Evolutionary conservation across 1,284 basidiomycete species (phyloP).

Genomic region (Pseudomicrostroma phylloplanum): DNA sequence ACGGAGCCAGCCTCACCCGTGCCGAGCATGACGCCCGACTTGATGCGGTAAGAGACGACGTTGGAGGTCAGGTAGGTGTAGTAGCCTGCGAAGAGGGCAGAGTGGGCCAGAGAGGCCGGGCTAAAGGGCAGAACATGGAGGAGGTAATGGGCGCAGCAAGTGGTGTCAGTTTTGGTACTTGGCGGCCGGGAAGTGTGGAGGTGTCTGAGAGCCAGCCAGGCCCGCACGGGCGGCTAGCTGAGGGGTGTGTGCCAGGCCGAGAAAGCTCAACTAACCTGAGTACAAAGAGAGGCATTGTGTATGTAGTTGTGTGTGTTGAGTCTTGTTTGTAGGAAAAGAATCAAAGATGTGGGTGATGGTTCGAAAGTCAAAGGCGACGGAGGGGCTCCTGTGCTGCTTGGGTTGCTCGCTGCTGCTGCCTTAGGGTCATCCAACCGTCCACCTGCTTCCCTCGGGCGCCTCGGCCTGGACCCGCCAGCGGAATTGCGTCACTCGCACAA

Average conservation of each 20-base stretch:
- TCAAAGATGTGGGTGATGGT: neutral
- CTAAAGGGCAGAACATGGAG: conserved; percentile 13
- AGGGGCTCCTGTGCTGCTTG: neutral
- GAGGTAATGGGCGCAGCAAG: neutral
- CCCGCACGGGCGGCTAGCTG: neutral
- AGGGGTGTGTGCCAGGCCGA: neutral
- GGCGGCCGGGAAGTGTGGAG: neutral
- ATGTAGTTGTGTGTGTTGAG: neutral
- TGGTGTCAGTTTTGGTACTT: neutral
- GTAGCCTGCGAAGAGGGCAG: conserved; percentile 43
- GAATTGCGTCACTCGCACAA: too few species aligned
- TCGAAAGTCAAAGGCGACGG: neutral
- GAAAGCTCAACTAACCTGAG: conserved; percentile 27
- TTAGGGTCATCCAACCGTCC: too few species aligned
- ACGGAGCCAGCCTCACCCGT: conserved; percentile 22
- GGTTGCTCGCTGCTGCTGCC: too few species aligned
- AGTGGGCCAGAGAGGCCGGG: conserved; percentile 48
- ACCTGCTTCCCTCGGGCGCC: too few species aligned
- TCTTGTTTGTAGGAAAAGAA: neutral
- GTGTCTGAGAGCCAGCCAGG: neutral
- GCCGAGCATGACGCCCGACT: conserved; percentile 37
- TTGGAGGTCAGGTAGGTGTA: conserved; percentile 36
- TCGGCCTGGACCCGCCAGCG: too few species aligned
- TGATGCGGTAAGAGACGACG: conserved; percentile 32
- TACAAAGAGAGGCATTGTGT: conserved; percentile 48